These are phyloP conservation scores for Pythium monospermum DNA, from an alignment of 352 stramenopile genomes.

Conservation along the genomic window DNA sequence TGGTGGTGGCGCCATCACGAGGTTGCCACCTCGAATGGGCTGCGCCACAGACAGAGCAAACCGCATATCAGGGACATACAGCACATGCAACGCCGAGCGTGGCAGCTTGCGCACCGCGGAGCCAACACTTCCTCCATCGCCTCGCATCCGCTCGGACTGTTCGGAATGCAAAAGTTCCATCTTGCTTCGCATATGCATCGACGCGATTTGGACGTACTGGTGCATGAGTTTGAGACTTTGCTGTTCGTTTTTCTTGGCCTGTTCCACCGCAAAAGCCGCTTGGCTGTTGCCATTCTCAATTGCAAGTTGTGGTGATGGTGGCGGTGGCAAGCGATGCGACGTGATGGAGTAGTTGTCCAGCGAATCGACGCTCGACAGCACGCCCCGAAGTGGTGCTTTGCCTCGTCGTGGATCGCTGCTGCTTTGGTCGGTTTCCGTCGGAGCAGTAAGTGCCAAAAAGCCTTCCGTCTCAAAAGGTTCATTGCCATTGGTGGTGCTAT, in stretches of 20 bases:
- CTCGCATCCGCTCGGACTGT: constrained; percentile 60
- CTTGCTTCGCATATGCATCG: constrained; percentile 88
- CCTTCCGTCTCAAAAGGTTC: constrained; percentile 16
- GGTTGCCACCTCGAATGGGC: constrained; percentile 17
- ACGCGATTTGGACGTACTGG: constrained; percentile 83
- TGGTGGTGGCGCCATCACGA: constrained; percentile 1
- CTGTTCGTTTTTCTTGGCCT: constrained; percentile 73
- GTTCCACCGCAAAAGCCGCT: constrained; percentile 29
- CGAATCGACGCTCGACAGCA: constrained; percentile 63
- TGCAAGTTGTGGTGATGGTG: constrained; percentile 1
- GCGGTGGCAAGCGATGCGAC: constrained; percentile 17
- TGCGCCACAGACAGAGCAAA: constrained; percentile 28
- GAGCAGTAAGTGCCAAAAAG: constrained; percentile 10
- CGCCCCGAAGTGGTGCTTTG: constrained; percentile 33
- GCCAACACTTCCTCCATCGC: constrained; percentile 4
- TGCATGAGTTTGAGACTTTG: constrained; percentile 82
- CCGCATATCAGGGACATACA: constrained; percentile 36
- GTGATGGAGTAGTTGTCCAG: constrained; percentile 44
- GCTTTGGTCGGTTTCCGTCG: constrained; percentile 3
- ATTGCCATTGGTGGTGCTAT: no score
- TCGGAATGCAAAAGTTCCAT: constrained; percentile 80
- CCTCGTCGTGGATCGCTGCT: not conserved
- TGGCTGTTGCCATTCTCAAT: constrained; percentile 3
- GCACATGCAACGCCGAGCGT: constrained; percentile 22
- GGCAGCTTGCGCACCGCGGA: constrained; percentile 16